Base-by-base conservation (phyloP, 257 asterid species). In the Cynanchum wilfordii region DNA sequence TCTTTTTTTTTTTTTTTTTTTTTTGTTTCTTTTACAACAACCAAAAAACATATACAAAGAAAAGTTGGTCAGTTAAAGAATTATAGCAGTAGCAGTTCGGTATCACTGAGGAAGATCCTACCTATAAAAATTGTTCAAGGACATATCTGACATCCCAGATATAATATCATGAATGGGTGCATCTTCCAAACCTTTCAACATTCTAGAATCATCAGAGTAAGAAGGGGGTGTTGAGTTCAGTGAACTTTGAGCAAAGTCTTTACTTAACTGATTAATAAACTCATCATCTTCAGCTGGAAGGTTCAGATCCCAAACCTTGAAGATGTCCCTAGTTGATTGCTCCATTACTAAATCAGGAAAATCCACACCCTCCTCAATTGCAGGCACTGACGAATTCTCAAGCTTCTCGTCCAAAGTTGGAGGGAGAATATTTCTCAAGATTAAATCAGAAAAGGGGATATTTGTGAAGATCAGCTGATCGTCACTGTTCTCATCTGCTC, bases 91-190 rank as follows among this genome's bases (percentile, higher is more conserved):
- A 15, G 25, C 68, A 15, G 6, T 30, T 20, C 1, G 47, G 25
- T 64, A 19, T 33, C 42, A 29, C 42, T 29, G 56, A 70, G 47
- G 24, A 71, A 50, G 33, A 40, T 44, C 27, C 75, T 64, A 72
- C 8, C 30, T 71, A 20, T 67, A 38, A 44, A 38, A 45, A 30
- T 68, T 73, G 73, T 78, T 76, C 86, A 90, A 67, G 7, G 88
- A 62, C 75, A 88, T 88, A 73, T 86, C 90, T 59, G 81, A 90
- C 12, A 91, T 75, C 70, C 90, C 81, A 70, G 85, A 77, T 77
- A 87, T 59, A 49, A 89, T 81, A 78, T 85, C 89, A 71, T 82
- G 89, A 17, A 90, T 25, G 10, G 76, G 52, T 63, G 19, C 73
- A 16, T 82, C 82, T 49, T 62, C 74, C 79, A 72, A 59, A 30